These are phyloP conservation scores for Saturnispora mendoncae DNA, from an alignment of 805 yeast species.

Conservation along the genomic window DNA sequence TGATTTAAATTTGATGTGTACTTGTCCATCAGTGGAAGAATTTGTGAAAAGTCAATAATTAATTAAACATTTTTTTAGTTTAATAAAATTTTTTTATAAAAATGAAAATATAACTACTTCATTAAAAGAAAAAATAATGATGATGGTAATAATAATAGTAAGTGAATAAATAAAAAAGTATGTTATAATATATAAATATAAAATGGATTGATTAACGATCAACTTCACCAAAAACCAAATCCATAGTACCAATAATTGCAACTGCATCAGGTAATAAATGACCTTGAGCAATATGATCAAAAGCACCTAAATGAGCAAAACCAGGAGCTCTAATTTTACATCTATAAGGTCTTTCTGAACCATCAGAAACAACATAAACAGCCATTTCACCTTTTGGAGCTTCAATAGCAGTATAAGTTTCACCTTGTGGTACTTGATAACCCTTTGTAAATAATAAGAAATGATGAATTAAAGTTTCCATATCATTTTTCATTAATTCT, in stretches of 20 bases:
- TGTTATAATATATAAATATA: neutral
- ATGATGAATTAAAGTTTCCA: slow-evolving; percentile 89
- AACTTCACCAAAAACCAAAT: slow-evolving; percentile 88
- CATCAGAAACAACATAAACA: slow-evolving; percentile 81
- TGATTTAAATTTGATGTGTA: slow-evolving; percentile 84
- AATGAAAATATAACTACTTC: no score
- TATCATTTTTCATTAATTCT: slow-evolving; percentile 76
- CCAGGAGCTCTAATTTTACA: slow-evolving; percentile 95
- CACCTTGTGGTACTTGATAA: slow-evolving; percentile 82
- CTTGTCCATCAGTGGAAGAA: slow-evolving; percentile 83
- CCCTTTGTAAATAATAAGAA: slow-evolving; percentile 84
- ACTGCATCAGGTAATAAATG: slow-evolving; percentile 87
- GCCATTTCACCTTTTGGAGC: slow-evolving; percentile 97
- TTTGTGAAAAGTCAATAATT: slow-evolving; percentile 32
- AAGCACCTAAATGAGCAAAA: slow-evolving; percentile 81
- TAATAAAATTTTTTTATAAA: no score
- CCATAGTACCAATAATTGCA: slow-evolving; percentile 92
- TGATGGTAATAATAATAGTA: no score
- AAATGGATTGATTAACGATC: slow-evolving; percentile 48
- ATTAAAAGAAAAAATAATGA: slow-evolving; percentile 2
- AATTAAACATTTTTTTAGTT: slow-evolving; percentile 4
- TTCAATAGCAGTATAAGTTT: slow-evolving; percentile 84
- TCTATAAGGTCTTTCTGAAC: slow-evolving; percentile 83
- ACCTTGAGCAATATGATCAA: slow-evolving; percentile 80
- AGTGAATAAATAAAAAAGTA: neutral